These are phyloP conservation scores for Dothidotthia symphoricarpi DNA, from an alignment of 2,329 filamentous ascomycete genomes.

Conservation along the genomic window DNA sequence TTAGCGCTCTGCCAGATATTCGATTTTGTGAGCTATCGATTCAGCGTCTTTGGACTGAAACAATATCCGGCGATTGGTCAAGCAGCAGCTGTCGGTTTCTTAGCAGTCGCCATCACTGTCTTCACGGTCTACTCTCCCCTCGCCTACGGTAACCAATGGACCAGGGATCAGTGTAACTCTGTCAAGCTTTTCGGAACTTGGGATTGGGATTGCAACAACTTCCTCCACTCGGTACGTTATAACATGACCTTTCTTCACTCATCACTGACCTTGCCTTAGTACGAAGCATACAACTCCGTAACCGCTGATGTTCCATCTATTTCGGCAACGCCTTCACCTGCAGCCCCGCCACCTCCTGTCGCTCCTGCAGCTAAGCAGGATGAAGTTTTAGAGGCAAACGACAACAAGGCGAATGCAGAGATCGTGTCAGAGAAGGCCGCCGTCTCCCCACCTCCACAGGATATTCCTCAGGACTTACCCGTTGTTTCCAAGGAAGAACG, in stretches of 20 bases:
- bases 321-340: slow-evolving; percentile 26
- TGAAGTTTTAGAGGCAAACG: slow-evolving; percentile 11
- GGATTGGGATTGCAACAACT: slow-evolving; percentile 99
- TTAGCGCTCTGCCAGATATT: slow-evolving; percentile 85
- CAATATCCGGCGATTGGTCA: slow-evolving; percentile 73
- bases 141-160: slow-evolving; percentile 93
- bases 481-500: slow-evolving; percentile 67
- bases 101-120: slow-evolving; percentile 69
- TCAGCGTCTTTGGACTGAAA: slow-evolving; percentile 65
- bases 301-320: slow-evolving; percentile 20
- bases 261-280: slow-evolving; percentile 18
- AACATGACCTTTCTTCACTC: slow-evolving; percentile 15
- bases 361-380: slow-evolving; percentile 17
- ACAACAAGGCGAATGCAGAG: slow-evolving; percentile 20
- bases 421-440: slow-evolving; percentile 27
- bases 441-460: slow-evolving; percentile 32
- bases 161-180: slow-evolving; percentile 77
- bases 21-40: slow-evolving; percentile 77
- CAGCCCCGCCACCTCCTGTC: slow-evolving; percentile 20
- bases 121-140: slow-evolving; percentile 87
- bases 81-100: slow-evolving; percentile 68
- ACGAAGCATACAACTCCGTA: slow-evolving; percentile 31
- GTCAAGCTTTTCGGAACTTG: slow-evolving; percentile 85
- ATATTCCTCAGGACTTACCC: slow-evolving; percentile 27
- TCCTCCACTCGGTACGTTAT: slow-evolving; percentile 78